A percentile compares a stretch with the other conserved stretches of the same genome.
Evolutionary conservation across 352 stramenopile species (phyloP).

Genomic region (Pythium brachiatum): DNA sequence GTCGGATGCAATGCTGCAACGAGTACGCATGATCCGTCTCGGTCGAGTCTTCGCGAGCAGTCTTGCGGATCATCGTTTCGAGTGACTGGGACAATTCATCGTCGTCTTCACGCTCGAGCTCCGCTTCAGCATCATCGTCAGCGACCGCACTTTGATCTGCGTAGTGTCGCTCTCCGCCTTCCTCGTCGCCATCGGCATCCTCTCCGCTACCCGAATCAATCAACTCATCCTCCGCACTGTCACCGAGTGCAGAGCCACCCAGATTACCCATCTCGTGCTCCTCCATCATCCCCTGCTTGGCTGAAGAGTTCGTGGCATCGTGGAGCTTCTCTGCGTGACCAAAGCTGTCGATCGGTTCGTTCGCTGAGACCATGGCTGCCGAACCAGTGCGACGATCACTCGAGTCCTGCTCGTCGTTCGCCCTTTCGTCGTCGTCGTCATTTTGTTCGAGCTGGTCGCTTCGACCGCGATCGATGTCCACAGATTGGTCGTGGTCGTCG

Average conservation of each 20-base stretch:
- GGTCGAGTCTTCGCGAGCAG: conserved; percentile 6
- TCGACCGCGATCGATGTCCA: not conserved
- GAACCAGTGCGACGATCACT: no score
- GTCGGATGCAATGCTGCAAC: not conserved
- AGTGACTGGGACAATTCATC: conserved; percentile 12
- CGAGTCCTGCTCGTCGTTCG: no score
- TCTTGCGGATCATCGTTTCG: conserved; percentile 9
- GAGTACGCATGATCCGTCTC: not conserved
- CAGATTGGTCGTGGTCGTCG: no score
- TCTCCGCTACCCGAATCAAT: conserved; percentile 24
- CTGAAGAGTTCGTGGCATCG: no score
- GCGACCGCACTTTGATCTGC: not conserved
- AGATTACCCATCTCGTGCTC: no score
- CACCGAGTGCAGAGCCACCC: no score
- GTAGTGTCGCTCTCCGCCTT: not conserved
- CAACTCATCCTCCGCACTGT: no score
- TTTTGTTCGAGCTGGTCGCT: not conserved
- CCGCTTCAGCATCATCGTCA: not conserved
- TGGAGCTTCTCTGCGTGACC: no score
- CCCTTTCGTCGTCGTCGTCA: not conserved
- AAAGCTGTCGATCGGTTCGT: no score
- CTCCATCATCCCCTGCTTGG: no score
- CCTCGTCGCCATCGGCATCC: conserved; percentile 5
- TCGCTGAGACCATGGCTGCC: no score
- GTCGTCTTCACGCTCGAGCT: not conserved